These are phyloP conservation scores for Tuber brumale DNA, from an alignment of 495 filamentous ascomycete genomes.

Conservation along the genomic window DNA sequence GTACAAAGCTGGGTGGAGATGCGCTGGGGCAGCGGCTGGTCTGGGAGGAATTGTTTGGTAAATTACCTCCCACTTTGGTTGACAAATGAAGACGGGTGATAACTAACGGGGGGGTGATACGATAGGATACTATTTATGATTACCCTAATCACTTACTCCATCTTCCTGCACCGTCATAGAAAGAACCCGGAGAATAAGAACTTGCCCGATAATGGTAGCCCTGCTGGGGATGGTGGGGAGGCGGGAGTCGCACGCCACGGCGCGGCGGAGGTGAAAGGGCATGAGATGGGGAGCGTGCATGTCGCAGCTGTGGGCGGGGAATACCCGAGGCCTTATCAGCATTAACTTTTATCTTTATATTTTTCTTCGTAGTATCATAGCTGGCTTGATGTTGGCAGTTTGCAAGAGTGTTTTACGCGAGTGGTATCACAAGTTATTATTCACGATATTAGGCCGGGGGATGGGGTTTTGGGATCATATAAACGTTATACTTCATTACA, in stretches of 20 bases:
- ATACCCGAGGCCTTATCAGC: not conserved
- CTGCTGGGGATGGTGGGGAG: not conserved
- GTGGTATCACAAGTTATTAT: not conserved
- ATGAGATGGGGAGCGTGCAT: conserved; percentile 16
- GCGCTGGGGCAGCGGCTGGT: conserved; percentile 15
- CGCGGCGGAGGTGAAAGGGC: not conserved
- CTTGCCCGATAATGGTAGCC: conserved; percentile 16
- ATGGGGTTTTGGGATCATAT: not conserved
- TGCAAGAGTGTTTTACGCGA: not conserved
- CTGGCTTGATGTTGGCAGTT: not conserved
- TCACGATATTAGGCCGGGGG: not conserved
- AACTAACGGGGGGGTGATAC: not conserved
- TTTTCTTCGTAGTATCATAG: not conserved
- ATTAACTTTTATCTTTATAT: not conserved
- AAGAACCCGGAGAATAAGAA: conserved; percentile 14
- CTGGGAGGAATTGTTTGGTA: conserved; percentile 19
- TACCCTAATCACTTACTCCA: conserved; percentile 16
- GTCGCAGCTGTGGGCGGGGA: not conserved
- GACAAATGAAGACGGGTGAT: not conserved
- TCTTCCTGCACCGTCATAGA: conserved; percentile 18
- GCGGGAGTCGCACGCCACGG: not conserved
- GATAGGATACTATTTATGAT: conserved; percentile 16
- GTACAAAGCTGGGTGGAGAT: conserved; percentile 11
- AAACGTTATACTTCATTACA: not conserved
- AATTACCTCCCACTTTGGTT: not conserved